phyloP scores from a whole-genome alignment of 2,329 filamentous ascomycete genomes.

The Cadophora sp. region DNA sequence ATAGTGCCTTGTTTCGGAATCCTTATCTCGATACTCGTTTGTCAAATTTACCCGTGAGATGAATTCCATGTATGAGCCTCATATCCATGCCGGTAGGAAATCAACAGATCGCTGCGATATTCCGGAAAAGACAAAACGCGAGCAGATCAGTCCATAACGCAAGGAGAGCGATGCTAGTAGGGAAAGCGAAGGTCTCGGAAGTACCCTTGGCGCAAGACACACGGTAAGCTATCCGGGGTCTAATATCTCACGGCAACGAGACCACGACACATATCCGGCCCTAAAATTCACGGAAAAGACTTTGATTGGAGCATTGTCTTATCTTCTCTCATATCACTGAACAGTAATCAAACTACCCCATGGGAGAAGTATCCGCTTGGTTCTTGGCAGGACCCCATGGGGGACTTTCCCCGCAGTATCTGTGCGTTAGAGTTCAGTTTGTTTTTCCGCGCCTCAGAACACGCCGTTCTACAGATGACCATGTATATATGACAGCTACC shows the following conservation, averaged over 20 bases:
- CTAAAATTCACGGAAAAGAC: background rate
- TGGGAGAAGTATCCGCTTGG: conserved; percentile 10
- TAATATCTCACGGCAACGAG: background rate
- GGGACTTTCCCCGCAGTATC: conserved; percentile 11
- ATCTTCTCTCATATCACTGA: background rate
- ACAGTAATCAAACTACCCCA: background rate
- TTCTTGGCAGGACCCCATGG: conserved; percentile 10
- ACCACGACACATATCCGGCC: background rate
- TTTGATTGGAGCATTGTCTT: background rate
- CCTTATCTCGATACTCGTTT: too few species aligned
- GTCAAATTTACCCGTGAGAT: too few species aligned
- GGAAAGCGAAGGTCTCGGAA: background rate
- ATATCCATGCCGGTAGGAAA: too few species aligned
- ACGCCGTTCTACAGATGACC: background rate
- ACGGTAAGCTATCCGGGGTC: background rate
- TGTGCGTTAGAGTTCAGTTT: conserved; percentile 10
- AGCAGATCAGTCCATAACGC: too few species aligned
- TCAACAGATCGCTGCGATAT: too few species aligned
- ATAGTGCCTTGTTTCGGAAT: too few species aligned
- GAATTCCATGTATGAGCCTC: too few species aligned
- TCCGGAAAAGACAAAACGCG: too few species aligned
- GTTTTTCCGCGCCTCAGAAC: conserved; percentile 7
- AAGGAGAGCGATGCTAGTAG: too few species aligned
- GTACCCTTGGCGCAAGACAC: background rate
- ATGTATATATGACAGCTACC: conserved; percentile 4